phyloP scores from a whole-genome alignment of 306 rosid species.

The Vachellia collinsii region DNA sequence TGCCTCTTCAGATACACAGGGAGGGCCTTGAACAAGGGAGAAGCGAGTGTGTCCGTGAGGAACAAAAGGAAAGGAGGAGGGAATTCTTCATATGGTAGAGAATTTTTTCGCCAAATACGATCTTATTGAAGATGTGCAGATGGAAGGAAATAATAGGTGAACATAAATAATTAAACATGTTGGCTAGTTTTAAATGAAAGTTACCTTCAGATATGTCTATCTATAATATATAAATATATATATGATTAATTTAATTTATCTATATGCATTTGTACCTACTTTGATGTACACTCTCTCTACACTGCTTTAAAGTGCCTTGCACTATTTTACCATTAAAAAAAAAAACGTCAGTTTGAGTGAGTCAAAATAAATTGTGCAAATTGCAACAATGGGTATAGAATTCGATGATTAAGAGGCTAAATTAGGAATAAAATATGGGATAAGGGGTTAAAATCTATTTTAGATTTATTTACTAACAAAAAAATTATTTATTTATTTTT shows the following conservation, averaged over 20 bases:
- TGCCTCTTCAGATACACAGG: constrained; percentile 28
- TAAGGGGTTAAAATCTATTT: no score
- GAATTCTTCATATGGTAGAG: constrained; percentile 4
- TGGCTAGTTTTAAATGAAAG: not conserved
- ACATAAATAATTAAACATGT: not conserved
- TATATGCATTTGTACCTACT: not conserved
- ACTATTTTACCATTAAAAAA: no score
- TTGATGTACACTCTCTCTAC: not conserved
- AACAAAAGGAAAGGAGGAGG: not conserved
- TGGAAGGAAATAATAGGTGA: not conserved
- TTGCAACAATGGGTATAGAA: no score
- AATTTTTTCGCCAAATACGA: not conserved
- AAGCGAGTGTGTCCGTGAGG: not conserved
- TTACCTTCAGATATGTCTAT: not conserved
- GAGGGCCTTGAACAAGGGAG: constrained; percentile 24
- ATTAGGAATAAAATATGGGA: no score
- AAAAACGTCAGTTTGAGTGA: no score
- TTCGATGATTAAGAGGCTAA: no score
- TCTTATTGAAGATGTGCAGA: not conserved
- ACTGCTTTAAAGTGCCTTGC: not conserved
- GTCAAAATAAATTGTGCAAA: no score
- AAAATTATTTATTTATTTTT: no score
- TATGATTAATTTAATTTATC: not conserved
- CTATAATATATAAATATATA: not conserved
- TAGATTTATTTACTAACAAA: no score